phyloP scores from a whole-genome alignment of 139 green algal genomes.

The Ettlia oleoabundans region DNA sequence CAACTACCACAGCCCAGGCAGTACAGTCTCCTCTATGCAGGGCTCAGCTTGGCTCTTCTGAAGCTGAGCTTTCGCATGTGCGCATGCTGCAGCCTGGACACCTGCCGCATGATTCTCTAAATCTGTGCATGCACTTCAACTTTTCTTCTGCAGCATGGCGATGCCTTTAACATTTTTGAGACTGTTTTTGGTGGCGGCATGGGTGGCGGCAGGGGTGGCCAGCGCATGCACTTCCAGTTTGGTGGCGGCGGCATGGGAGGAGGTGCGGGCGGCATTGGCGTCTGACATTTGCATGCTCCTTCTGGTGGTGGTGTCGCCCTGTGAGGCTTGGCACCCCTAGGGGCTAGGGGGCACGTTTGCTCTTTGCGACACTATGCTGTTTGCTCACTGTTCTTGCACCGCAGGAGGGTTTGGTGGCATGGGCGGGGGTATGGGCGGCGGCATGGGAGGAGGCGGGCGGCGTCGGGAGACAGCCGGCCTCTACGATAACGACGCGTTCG shows the following conservation, averaged over 20 bases:
- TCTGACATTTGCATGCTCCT: no score
- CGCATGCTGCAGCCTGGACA: no score
- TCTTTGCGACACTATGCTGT: no score
- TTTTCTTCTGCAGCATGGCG: conserved; percentile 54
- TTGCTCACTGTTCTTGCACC: no score
- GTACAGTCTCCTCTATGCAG: no score
- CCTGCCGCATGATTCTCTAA: neutral
- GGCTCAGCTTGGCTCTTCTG: no score
- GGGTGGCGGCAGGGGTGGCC: conserved; percentile 31
- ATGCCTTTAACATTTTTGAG: conserved; percentile 87
- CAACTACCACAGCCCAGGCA: no score
- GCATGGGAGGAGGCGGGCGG: conserved; percentile 7
- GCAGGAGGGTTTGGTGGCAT: no score
- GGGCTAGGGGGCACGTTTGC: no score
- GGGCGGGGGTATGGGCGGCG: conserved; percentile 38
- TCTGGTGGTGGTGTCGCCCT: no score
- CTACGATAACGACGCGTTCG: conserved; percentile 5
- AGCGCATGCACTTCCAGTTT: conserved; percentile 47
- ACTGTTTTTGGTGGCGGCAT: conserved; percentile 75
- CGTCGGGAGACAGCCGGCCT: conserved; percentile 7
- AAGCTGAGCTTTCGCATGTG: no score
- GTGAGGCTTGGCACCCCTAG: neutral
- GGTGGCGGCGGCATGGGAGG: conserved; percentile 51
- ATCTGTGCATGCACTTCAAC: neutral
- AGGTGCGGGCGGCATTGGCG: conserved; percentile 14